Evolutionary conservation across 495 filamentous ascomycete genomes (phyloP).

Genomic region (Xylaria longipes): DNA sequence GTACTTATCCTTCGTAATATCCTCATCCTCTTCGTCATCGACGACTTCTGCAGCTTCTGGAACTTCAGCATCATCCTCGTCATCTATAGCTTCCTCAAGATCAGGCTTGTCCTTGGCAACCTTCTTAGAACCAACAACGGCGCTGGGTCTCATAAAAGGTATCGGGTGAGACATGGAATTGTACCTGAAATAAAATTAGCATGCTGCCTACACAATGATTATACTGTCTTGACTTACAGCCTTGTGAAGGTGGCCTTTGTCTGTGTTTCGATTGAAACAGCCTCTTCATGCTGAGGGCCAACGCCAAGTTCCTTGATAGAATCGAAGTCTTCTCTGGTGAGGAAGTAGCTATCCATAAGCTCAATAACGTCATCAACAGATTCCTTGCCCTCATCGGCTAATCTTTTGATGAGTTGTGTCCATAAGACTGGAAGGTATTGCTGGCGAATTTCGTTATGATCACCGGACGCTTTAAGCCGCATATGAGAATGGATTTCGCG

Average conservation of each 20-base stretch:
- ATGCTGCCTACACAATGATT: background rate
- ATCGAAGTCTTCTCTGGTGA: constrained; percentile 96
- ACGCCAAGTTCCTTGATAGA: constrained; percentile 89
- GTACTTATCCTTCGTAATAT: constrained; percentile 94
- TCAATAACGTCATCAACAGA: constrained; percentile 75
- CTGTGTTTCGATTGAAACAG: constrained; percentile 79
- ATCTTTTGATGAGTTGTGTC: constrained; percentile 73
- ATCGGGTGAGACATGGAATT: constrained; percentile 86
- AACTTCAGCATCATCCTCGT: constrained; percentile 79
- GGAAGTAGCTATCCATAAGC: constrained; percentile 95
- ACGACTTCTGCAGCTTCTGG: constrained; percentile 64
- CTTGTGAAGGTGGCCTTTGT: constrained; percentile 90
- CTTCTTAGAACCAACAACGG: constrained; percentile 71
- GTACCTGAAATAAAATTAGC: constrained; percentile 61
- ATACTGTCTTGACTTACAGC: constrained; percentile 56
- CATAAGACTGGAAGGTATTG: constrained; percentile 93
- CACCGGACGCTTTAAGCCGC: constrained; percentile 89
- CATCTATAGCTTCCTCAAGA: constrained; percentile 94
- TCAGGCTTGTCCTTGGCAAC: constrained; percentile 81
- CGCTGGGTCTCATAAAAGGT: constrained; percentile 93
- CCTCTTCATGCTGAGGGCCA: constrained; percentile 76
- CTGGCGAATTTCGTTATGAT: constrained; percentile 91
- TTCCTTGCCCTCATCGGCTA: constrained; percentile 77
- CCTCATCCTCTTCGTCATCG: constrained; percentile 72
- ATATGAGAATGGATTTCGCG: constrained; percentile 98